Conservation (phyloP, 1,139 yeast genomes). For the Williopsis jadinii region DNA sequence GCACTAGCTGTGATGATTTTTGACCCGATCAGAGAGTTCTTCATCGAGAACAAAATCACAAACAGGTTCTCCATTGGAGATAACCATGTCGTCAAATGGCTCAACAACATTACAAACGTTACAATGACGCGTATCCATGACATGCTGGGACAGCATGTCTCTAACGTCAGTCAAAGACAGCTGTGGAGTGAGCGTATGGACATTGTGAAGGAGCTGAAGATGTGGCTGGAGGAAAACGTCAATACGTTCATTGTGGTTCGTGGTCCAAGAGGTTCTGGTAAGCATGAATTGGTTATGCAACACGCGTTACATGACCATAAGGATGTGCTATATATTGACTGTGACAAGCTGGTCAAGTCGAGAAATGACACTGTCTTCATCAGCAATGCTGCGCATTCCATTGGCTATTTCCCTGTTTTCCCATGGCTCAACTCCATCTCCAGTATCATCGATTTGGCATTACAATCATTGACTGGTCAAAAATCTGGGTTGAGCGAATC, state of each 20-base stretch:
- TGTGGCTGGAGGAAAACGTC: conserved; percentile 74
- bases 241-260: conserved; percentile 79
- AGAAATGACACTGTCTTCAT: conserved; percentile 68
- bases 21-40: conserved; percentile 87
- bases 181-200: conserved; percentile 71
- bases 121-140: conserved; percentile 34
- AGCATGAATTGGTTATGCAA: conserved; percentile 69
- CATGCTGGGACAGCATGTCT: conserved; percentile 25
- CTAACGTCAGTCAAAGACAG: conserved; percentile 23
- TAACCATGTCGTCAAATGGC: conserved; percentile 26
- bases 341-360: conserved; percentile 67
- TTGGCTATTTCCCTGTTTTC: conserved; percentile 90
- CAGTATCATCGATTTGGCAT: conserved; percentile 73
- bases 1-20: conserved; percentile 78
- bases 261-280: conserved; percentile 96
- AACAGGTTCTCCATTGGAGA: conserved; percentile 35
- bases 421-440: conserved; percentile 87
- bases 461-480: conserved; percentile 90
- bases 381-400: conserved; percentile 59
- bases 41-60: conserved; percentile 66
- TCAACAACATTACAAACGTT: conserved; percentile 28
- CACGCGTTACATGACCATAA: conserved; percentile 52
- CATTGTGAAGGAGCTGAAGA: conserved; percentile 56
- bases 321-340: conserved; percentile 66
- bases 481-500: conserved; percentile 87